Base-by-base conservation (phyloP, 768 basidiomycete genomes). In the Tubosaeta sp. region DNA sequence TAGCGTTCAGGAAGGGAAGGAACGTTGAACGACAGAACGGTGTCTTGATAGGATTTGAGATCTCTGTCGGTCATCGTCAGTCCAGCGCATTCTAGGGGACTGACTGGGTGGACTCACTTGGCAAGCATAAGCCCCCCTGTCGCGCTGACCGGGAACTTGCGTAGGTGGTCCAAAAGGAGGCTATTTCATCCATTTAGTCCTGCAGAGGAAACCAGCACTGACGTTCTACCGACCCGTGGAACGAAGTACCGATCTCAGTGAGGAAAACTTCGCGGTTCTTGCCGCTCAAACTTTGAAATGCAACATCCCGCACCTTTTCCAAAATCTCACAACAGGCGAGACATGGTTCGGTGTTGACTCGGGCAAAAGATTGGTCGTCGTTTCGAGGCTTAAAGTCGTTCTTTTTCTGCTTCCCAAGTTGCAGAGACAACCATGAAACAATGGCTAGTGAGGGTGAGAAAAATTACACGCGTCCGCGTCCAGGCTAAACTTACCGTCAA, bases 101-200 rank as follows among this genome's bases (percentile, higher is more conserved):
- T 25, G n/a, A 25, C 22, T n/a, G n/a, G 27, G 19, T 38, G 10
- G 43, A 74, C 84, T 54, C 58, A 95, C 94, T 98, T 99, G 22
- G 97, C 95, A 37, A 99, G 85, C 91, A 98, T 95, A 47, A 99
- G 74, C 14, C 95, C 97, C 38, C 97, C 97, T 1, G 94, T 93
- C 1, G 95, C 94, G 59, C 88, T 97, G 48, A 99, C 94, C 3
- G 93, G 91, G 73, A 97, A 98, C 71, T 92, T 97, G 64, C 89
- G 88, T 51, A 97, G 76, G 65, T 99, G 97, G 37, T 98, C 97
- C 45, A 99, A 78, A 6, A 99, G 79, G 12, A 95, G 77, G 53
- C 95, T 97, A 44, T 8, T 39, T 1, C 17, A 26, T 37, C 22
- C 16, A 22, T 46, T 64, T 43, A 68, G 44, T 16, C 37, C 19